Evolutionary conservation across 257 asterid species (phyloP).

Genomic region (Petunia secreta): DNA sequence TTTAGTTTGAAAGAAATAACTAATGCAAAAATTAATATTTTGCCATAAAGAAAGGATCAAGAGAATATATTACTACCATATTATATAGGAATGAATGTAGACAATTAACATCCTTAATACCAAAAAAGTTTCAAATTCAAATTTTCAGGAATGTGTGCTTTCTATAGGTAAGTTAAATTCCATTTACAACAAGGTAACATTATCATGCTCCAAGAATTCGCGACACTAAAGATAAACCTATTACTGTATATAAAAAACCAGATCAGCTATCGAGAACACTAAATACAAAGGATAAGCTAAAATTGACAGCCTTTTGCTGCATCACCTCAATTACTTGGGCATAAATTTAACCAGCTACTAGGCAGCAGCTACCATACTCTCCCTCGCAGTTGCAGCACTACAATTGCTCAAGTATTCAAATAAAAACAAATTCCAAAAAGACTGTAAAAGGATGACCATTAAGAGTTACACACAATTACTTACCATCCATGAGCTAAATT

Average conservation of each 20-base stretch:
- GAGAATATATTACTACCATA: not conserved
- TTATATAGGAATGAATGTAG: not conserved
- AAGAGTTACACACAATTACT: not conserved
- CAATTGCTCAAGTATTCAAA: not conserved
- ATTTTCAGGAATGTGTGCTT: not conserved
- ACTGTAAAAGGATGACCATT: not conserved
- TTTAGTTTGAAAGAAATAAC: not conserved
- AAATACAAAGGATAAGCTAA: not conserved
- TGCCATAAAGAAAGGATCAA: constrained; percentile 3
- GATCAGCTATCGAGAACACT: not conserved
- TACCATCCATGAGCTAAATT: constrained; percentile 4
- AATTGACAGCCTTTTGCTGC: not conserved
- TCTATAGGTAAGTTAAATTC: not conserved
- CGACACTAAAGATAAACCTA: not conserved
- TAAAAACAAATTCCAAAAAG: not conserved
- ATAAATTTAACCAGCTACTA: not conserved
- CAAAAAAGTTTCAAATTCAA: not conserved
- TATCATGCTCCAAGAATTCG: not conserved
- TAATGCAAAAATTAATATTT: not conserved
- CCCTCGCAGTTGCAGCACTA: not conserved
- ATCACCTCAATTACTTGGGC: constrained; percentile 12
- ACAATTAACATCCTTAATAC: not conserved
- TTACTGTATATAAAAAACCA: no score
- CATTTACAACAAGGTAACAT: not conserved
- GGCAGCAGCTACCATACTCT: not conserved